Conservation (phyloP, 306 rosid species). For the Argentina anserina region DNA sequence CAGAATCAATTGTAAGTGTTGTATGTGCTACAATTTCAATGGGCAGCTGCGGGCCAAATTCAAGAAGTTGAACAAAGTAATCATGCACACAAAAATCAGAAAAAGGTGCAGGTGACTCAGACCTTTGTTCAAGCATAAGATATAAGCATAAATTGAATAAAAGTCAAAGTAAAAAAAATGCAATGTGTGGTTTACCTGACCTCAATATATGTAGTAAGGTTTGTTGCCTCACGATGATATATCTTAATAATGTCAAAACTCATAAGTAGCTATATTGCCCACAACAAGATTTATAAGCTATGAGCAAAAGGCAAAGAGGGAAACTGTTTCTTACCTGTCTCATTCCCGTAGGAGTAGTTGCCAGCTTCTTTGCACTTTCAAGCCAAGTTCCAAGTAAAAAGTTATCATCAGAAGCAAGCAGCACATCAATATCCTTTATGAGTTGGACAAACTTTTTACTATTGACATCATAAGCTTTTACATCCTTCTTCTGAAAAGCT, state of each 20-base stretch:
- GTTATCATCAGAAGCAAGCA: constrained; percentile 81
- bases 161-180: neutral
- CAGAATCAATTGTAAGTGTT: neutral
- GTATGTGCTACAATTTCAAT: neutral
- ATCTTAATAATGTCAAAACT: neutral
- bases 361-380: constrained; percentile 70
- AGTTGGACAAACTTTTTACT: constrained; percentile 65
- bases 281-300: constrained; percentile 3
- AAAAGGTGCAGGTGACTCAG: neutral
- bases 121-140: neutral
- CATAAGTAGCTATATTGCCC: neutral
- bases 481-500: constrained; percentile 53
- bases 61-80: neutral
- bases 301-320: constrained; percentile 4
- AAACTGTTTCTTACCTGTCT: constrained; percentile 50
- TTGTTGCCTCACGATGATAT: neutral
- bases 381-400: constrained; percentile 96
- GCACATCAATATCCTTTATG: constrained; percentile 66
- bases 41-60: neutral
- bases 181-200: constrained; percentile 10
- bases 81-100: neutral
- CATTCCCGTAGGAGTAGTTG: constrained; percentile 53
- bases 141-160: neutral
- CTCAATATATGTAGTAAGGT: neutral
- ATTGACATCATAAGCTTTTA: constrained; percentile 42